Evolutionary conservation across 176 grass and related monocot species (phyloP), one percentile per base, ranked within the genome.

Genomic region (Ampelocalamus luodianensis): DNA sequence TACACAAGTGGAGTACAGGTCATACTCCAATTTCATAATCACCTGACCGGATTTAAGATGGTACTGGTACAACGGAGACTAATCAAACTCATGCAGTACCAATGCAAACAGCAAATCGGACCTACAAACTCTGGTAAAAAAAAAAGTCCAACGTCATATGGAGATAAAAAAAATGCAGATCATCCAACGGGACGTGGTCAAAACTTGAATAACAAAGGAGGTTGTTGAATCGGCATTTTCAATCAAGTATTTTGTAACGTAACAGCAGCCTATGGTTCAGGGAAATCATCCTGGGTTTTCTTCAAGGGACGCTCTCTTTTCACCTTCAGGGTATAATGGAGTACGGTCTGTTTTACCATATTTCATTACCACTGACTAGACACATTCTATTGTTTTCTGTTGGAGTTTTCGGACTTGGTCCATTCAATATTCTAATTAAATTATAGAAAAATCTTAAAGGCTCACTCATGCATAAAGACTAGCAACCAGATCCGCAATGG

Each of bases 341-440:
- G 53, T 59, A 76, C 71, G 72, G 58, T 85, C 85, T 77, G 44
- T 82, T 79, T 79, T 78, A 85, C 66, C 20, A 45, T 74, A 16
- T 80, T 29, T 65, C 17, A 2, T 39, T 60, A 59, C 40, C 55
- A 4, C 27, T 69, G 64, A 48, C 37, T 56, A 58, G 32, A 69
- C 32, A 54, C 45, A 71, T 58, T 70, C 39, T 72, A 56, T 81
- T 76, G 77, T 23, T 87, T 61, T 58, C n/a, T n/a, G n/a, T n/a
- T n/a, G n/a, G n/a, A n/a, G n/a, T n/a, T n/a, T n/a, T n/a, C n/a
- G n/a, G n/a, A n/a, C n/a, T n/a, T n/a, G n/a, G n/a, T n/a, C n/a
- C n/a, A n/a, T n/a, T n/a, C n/a, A n/a, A n/a, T n/a, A n/a, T n/a
- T n/a, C n/a, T n/a, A n/a, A n/a, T n/a, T n/a, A n/a, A n/a, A n/a